These are phyloP conservation scores for Clonostachys byssicola DNA, from an alignment of 2,329 filamentous ascomycete genomes.

Conservation along the genomic window DNA sequence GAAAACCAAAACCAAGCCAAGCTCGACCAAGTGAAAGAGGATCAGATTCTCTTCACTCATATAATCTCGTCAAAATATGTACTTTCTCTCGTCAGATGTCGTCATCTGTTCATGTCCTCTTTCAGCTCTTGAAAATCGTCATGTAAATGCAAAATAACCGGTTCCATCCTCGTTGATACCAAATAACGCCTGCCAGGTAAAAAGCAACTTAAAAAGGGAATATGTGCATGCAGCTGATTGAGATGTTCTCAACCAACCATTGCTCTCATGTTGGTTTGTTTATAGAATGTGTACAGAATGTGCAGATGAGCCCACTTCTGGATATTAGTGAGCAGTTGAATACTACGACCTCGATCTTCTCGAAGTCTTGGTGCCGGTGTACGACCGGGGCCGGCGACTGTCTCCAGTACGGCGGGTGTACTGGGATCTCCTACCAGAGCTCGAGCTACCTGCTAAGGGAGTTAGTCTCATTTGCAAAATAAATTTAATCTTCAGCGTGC, in stretches of 20 bases:
- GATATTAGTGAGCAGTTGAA: too few relatives aligned
- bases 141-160: too few relatives aligned
- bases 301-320: too few relatives aligned
- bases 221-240: too few relatives aligned
- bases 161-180: too few relatives aligned
- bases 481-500: background rate
- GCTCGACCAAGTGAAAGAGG: background rate
- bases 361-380: slow-evolving; percentile 12
- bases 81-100: background rate
- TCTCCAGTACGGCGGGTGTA: slow-evolving; percentile 22
- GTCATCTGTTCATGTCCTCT: slow-evolving; percentile 2
- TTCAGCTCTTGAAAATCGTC: background rate
- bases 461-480: slow-evolving; percentile 1
- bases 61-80: background rate
- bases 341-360: too few relatives aligned
- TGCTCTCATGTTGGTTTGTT: too few relatives aligned
- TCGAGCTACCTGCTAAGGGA: slow-evolving; percentile 10
- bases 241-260: too few relatives aligned
- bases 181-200: too few relatives aligned
- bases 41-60: background rate
- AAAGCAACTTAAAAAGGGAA: too few relatives aligned
- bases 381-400: slow-evolving; percentile 20
- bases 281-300: too few relatives aligned
- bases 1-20: too few relatives aligned
- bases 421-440: slow-evolving; percentile 21